Percentiles rank a stretch among this genome's conserved stretches.
phyloP scores from a whole-genome alignment of 2,329 filamentous ascomycete species.

The Aureobasidium sp. region DNA sequence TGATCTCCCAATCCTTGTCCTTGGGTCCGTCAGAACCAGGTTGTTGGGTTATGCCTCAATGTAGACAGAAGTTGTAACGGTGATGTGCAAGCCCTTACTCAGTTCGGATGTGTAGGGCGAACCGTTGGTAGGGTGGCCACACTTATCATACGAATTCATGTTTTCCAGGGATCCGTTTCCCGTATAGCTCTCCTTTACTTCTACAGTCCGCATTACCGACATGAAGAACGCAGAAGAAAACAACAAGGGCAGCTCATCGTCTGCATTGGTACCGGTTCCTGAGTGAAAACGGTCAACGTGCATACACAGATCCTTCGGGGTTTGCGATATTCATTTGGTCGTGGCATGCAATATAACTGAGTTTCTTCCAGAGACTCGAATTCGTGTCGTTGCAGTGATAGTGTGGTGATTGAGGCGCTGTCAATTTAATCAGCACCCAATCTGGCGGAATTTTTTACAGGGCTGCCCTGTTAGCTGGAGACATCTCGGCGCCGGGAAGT shows the following conservation, averaged over 20 bases:
- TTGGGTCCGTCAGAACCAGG: slow-evolving; percentile 1
- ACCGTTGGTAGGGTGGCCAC: background rate
- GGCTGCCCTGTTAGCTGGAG: background rate
- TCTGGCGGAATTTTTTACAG: background rate
- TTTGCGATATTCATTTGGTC: background rate
- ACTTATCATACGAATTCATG: background rate
- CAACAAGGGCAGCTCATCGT: background rate
- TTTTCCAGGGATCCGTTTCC: background rate
- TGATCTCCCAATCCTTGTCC: background rate
- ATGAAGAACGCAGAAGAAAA: slow-evolving; percentile 2
- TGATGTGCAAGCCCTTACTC: background rate
- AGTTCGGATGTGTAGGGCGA: background rate
- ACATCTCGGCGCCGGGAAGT: background rate
- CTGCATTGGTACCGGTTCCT: slow-evolving; percentile 7
- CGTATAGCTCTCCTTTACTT: background rate
- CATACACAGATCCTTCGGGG: background rate
- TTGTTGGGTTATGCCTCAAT: slow-evolving; percentile 3
- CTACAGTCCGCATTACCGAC: background rate
- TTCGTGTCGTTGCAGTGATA: background rate
- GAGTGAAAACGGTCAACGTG: slow-evolving; percentile 8
- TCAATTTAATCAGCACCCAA: slow-evolving; percentile 2
- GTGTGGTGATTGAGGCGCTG: background rate
- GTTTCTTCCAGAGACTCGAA: background rate
- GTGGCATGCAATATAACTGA: background rate
- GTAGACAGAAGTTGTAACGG: slow-evolving; percentile 5